Evolutionary conservation across 495 filamentous ascomycete species (phyloP), one percentile per base, ranked within the genome.

Genomic region (Oidiodendron maius): DNA sequence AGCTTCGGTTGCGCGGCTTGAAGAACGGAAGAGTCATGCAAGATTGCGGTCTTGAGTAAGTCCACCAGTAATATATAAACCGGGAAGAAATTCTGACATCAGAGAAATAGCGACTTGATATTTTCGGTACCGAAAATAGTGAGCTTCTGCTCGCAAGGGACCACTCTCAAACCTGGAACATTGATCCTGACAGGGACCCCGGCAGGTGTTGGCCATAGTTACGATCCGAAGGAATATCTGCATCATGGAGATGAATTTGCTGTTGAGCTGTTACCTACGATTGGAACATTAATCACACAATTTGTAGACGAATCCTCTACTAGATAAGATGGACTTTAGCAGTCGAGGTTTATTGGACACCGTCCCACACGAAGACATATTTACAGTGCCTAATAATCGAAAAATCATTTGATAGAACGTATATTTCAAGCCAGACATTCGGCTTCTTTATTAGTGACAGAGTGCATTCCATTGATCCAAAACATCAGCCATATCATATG

Each of bases 141-240:
- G 10, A 67, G 63, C 53, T 75, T 72, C 53, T 43, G 72, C 24
- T 72, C 70, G 6, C 66, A 73, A 51, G 69, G 72, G 22, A 74
- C 72, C 5, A 76, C 73, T 15, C 59, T 76, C 26, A 63, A 56
- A 2, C 40, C 57, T 42, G 70, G 70, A 13, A 72, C 65, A 4
- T 58, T 72, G 39, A 70, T 77, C 52, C 60, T 72, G 48, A 73
- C 70, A 11, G 74, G 69, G 20, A 74, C 67, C 9, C 78, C 78
- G 1, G 64, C 65, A 8, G 70, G 67, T 36, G 67, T 72, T 12
- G 71, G 70, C 6, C 64, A 68, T 40, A 60, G 55, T 12, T 67
- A 58, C 50, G 62, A 66, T 24, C 66, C 64, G 17, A 61, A 66
- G 50, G 67, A 66, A 56, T 61, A 64, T 53, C 54, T 75, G 40